A percentile compares a stretch with the other conserved stretches of the same genome.
Evolutionary conservation across 345 rosid species (phyloP).

Genomic region (Anacardium occidentale): DNA sequence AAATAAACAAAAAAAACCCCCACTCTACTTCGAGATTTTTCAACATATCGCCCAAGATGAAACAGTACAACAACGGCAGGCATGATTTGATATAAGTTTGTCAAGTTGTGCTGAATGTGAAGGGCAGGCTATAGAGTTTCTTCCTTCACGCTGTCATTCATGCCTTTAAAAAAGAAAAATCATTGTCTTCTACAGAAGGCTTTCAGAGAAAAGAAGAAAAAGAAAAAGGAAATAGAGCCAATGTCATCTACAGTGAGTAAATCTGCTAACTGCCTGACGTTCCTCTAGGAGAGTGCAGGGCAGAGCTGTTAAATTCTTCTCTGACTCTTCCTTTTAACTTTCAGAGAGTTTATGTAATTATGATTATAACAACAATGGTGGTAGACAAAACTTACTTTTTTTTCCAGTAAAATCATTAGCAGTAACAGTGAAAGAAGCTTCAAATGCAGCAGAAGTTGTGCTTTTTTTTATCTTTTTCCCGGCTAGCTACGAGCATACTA

Average conservation of each 20-base stretch:
- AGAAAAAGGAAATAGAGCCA: background rate
- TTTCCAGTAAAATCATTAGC: slow-evolving; percentile 34
- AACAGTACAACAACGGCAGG: no score
- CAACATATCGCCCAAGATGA: no score
- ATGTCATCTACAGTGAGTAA: background rate
- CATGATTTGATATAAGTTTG: no score
- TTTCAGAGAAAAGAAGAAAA: background rate
- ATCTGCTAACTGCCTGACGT: slow-evolving; percentile 8
- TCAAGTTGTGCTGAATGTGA: no score
- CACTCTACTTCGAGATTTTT: no score
- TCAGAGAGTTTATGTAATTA: background rate
- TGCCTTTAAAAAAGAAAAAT: background rate
- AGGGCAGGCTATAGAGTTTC: no score
- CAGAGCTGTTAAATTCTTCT: background rate
- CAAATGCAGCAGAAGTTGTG: slow-evolving; percentile 17
- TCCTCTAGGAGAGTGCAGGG: slow-evolving; percentile 11
- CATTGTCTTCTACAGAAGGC: background rate
- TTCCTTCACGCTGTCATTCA: background rate
- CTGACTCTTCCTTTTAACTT: background rate
- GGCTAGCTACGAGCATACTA: slow-evolving; percentile 16
- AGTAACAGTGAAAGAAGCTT: slow-evolving; percentile 16
- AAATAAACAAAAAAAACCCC: no score
- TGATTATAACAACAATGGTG: slow-evolving; percentile 1
- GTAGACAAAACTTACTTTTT: slow-evolving; percentile 13
- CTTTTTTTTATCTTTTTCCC: background rate